Percentiles rank a stretch among this genome's conserved stretches.
These are phyloP conservation scores for Monosporascus sp. DNA, from an alignment of 2,329 filamentous ascomycete genomes.

Conservation along the genomic window DNA sequence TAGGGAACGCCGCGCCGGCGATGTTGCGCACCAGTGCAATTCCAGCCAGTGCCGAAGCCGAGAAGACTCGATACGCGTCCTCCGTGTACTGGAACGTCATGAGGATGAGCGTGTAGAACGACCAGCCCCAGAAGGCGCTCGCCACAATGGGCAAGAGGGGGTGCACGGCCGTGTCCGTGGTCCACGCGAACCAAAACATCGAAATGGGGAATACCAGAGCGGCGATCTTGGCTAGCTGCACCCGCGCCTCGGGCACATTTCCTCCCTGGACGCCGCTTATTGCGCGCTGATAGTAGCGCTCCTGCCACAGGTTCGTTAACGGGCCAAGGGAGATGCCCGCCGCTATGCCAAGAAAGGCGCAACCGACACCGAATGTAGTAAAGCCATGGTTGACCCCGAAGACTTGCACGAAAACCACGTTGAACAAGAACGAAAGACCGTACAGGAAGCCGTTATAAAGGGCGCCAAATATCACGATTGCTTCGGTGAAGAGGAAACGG, in stretches of 20 bases:
- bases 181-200: conserved; percentile 33
- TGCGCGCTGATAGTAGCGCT: conserved; percentile 32
- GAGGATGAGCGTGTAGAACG: conserved; percentile 44
- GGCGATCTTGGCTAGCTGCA: conserved; percentile 34
- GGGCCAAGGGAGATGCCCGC: conserved; percentile 37
- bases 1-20: conserved; percentile 33
- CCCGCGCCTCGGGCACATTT: conserved; percentile 36
- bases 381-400: conserved; percentile 38
- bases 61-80: conserved; percentile 37
- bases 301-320: conserved; percentile 38
- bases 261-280: conserved; percentile 26
- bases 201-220: conserved; percentile 29
- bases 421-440: conserved; percentile 44
- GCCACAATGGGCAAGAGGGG: conserved; percentile 44
- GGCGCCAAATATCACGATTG: conserved; percentile 42
- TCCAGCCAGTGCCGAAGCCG: conserved; percentile 35
- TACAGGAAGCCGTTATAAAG: conserved; percentile 45
- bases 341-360: conserved; percentile 32
- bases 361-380: conserved; percentile 31
- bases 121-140: conserved; percentile 43
- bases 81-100: conserved; percentile 45
- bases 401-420: conserved; percentile 42
- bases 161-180: conserved; percentile 24
- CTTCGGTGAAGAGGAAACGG: conserved; percentile 39
- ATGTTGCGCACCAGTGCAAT: conserved; percentile 34